Conservation (phyloP, 2,329 filamentous ascomycete species). For the Pseudogymnoascus sp. region DNA sequence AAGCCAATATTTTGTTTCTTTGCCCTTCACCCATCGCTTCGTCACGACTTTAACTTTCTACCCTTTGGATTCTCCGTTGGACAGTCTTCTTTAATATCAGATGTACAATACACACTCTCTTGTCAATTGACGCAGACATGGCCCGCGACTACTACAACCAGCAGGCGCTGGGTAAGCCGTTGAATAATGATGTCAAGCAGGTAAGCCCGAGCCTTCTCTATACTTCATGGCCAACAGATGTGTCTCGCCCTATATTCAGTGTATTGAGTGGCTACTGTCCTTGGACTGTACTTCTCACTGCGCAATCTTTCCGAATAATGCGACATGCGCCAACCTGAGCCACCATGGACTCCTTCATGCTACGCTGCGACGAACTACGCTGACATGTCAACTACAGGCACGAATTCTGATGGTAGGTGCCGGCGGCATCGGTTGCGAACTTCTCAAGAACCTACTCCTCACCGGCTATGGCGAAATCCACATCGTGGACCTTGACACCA, state of each 20-base stretch:
- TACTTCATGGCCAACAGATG: neutral
- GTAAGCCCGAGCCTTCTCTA: slow-evolving; percentile 35
- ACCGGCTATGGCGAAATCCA: slow-evolving; percentile 88
- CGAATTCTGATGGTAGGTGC: slow-evolving; percentile 90
- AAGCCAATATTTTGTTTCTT: neutral
- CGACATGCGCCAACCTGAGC: neutral
- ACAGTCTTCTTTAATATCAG: slow-evolving; percentile 1
- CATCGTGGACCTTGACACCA: slow-evolving; percentile 94
- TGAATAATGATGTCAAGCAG: slow-evolving; percentile 60
- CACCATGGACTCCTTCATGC: neutral
- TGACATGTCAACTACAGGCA: slow-evolving; percentile 47
- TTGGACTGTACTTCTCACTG: neutral
- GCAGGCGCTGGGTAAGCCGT: slow-evolving; percentile 57
- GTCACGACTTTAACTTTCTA: neutral
- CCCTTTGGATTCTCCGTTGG: neutral
- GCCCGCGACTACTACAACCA: slow-evolving; percentile 48
- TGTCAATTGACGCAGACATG: slow-evolving; percentile 15
- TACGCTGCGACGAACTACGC: slow-evolving; percentile 18
- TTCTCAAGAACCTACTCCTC: slow-evolving; percentile 91
- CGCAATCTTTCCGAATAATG: neutral
- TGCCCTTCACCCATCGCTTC: neutral
- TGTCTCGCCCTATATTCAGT: no score
- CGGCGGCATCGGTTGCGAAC: slow-evolving; percentile 93
- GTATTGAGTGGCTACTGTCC: neutral
- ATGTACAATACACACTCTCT: slow-evolving; percentile 2